phyloP scores from a whole-genome alignment of 208 protist species.

The Acanthamoeba healyi region DNA sequence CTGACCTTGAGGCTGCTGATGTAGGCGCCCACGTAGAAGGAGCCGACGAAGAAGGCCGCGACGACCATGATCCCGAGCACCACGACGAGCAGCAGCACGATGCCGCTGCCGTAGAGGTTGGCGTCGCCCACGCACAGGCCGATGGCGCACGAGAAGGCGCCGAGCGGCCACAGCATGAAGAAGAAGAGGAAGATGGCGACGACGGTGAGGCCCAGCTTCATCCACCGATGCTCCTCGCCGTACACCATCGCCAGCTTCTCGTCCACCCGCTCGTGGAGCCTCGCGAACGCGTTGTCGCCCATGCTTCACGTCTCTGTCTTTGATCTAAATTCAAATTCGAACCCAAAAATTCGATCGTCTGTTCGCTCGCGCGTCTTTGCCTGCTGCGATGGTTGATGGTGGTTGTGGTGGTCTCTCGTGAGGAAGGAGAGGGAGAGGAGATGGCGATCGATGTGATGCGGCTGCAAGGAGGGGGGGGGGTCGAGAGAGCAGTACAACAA shows the following conservation, averaged over 20 bases:
- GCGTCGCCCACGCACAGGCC: slow-evolving; percentile 9
- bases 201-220: slow-evolving; percentile 15
- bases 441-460: too few species aligned
- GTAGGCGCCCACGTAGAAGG: slow-evolving; percentile 39
- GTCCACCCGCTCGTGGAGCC: background rate
- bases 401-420: too few species aligned
- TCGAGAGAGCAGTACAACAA: too few species aligned
- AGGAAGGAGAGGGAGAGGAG: too few species aligned
- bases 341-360: too few species aligned
- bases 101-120: slow-evolving; percentile 35
- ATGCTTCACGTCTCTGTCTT: background rate
- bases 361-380: too few species aligned
- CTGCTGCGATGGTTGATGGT: background rate
- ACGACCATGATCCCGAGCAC: slow-evolving; percentile 3
- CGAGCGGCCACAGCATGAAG: slow-evolving; percentile 27
- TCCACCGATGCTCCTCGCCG: slow-evolving; percentile 6
- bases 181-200: slow-evolving; percentile 52
- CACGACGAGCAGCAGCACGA: slow-evolving; percentile 9
- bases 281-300: background rate
- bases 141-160: slow-evolving; percentile 34
- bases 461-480: too few species aligned
- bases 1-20: background rate
- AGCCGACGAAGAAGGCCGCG: slow-evolving; percentile 20
- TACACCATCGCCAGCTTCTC: background rate
- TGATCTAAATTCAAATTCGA: too few species aligned